These are phyloP conservation scores for Peniophora sp. DNA, from an alignment of 1,284 basidiomycete genomes.

Conservation along the genomic window DNA sequence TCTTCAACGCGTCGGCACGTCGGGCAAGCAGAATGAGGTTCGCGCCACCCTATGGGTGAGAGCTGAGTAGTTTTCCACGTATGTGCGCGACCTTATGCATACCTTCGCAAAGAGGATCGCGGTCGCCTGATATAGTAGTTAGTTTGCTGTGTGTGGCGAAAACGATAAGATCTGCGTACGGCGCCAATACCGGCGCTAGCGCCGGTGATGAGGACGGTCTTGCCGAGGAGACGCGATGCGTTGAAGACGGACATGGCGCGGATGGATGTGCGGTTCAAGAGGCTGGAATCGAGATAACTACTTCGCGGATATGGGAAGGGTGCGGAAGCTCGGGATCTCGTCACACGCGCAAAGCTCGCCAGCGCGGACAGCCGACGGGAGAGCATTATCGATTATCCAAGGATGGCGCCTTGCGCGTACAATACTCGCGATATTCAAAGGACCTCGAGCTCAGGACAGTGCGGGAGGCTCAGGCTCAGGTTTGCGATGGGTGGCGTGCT, in stretches of 20 bases:
- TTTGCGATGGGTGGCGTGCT: too few species aligned
- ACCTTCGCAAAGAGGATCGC: conserved; percentile 82
- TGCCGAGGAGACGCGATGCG: conserved; percentile 67
- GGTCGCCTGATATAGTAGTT: conserved; percentile 47
- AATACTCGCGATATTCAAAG: too few species aligned
- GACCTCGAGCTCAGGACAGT: too few species aligned
- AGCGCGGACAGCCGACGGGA: too few species aligned
- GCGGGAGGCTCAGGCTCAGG: too few species aligned
- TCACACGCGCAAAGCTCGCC: too few species aligned
- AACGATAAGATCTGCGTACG: conserved; percentile 29
- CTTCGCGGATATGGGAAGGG: neutral
- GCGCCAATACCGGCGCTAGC: conserved; percentile 81
- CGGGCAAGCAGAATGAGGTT: conserved; percentile 74
- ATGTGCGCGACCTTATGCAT: neutral
- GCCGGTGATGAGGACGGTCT: conserved; percentile 83
- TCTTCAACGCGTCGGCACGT: conserved; percentile 53
- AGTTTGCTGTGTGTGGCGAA: neutral
- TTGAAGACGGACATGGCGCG: conserved; percentile 71
- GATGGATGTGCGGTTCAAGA: conserved; percentile 5
- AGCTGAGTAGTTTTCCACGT: neutral
- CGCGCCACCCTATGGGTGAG: conserved; percentile 52
- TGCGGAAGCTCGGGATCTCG: neutral
- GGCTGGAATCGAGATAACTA: neutral
- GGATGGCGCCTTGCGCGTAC: too few species aligned
- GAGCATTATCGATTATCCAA: too few species aligned